Evolutionary conservation across 192 early-diverging fungal genomes (phyloP).

Genomic region (Podila verticillata): DNA sequence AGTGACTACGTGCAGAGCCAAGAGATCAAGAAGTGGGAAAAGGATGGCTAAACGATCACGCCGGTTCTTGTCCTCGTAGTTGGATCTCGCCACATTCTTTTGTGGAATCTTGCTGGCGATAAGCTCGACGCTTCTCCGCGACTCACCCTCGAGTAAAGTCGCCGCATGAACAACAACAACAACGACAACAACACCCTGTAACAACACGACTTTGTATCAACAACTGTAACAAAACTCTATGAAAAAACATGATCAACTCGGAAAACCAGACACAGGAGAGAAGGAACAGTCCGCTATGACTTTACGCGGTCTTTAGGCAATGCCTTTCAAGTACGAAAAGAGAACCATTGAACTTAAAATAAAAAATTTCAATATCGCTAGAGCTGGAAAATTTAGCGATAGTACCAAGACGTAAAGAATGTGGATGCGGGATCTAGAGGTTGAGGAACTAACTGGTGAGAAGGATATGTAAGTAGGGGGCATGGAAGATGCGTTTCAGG

Average conservation of each 20-base stretch:
- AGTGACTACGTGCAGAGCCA: conserved; percentile 11
- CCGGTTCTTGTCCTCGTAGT: conserved; percentile 26
- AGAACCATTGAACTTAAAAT: conserved; percentile 1
- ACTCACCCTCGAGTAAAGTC: conserved; percentile 24
- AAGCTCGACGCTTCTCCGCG: conserved; percentile 19
- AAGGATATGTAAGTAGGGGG: no score
- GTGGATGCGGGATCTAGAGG: background rate
- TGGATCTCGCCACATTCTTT: conserved; percentile 34
- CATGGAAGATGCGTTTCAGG: no score
- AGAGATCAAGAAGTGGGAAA: conserved; percentile 21
- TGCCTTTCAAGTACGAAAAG: conserved; percentile 16
- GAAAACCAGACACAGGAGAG: conserved; percentile 12
- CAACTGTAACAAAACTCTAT: conserved; percentile 16
- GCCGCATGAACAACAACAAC: background rate
- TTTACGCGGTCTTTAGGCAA: conserved; percentile 12
- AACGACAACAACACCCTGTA: conserved; percentile 5
- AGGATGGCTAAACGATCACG: conserved; percentile 27
- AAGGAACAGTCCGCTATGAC: conserved; percentile 5
- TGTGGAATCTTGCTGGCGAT: conserved; percentile 29
- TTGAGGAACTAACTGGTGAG: no score
- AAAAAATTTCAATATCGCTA: conserved; percentile 28
- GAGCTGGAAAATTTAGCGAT: conserved; percentile 17
- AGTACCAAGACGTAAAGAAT: conserved; percentile 21
- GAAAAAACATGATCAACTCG: conserved; percentile 13
- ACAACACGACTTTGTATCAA: conserved; percentile 17